Evolutionary conservation across 2,329 filamentous ascomycete genomes (phyloP), one percentile per base, ranked within the genome.

Genomic region (Ophiostoma perfectum): DNA sequence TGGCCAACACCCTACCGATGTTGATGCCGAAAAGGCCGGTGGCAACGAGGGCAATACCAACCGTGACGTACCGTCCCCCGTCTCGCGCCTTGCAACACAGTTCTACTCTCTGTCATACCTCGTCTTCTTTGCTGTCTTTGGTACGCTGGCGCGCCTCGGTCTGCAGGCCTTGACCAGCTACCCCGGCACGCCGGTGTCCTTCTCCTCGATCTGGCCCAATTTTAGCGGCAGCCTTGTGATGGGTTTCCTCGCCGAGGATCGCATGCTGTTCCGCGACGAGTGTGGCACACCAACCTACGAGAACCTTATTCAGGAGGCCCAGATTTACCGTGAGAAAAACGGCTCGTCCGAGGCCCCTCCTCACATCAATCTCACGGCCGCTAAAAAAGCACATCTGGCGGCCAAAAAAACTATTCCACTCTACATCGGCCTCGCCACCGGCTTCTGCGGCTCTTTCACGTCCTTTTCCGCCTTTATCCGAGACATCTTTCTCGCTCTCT

Each of bases 151-250:
- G 0, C 86, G 94, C 11, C 80, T 97, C 0, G 93, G 93, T 4
- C 79, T 97, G 7, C 87, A 93, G 75, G 88, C 89, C 64, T 79
- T 97, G 66, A 95, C 92, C 0, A 86, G 83, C 68, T 97, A 96
- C 76, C 88, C 90, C 1, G 90, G 89, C 36, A 86, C 90, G 0
- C 92, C 93, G 0, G 81, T 95, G 36, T 81, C 86, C 5, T 93
- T 91, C 68, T 84, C 87, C 66, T 88, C 90, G 1, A 78, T 96
- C 36, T 98, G 94, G 94, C 89, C 93, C 70, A 97, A 98, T 74
- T 89, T 97, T 64, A 86, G 82, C 1, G 94, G 94, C 1, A 90
- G 90, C 68, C 75, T 96, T 0, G 73, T 96, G 69, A 90, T 98
- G 86, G 94, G 95, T 2, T 96, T 96, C 75, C 82, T 97, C 2